These are phyloP conservation scores for Diaporthe ilicicola DNA, from an alignment of 2,329 filamentous ascomycete genomes.

Conservation along the genomic window DNA sequence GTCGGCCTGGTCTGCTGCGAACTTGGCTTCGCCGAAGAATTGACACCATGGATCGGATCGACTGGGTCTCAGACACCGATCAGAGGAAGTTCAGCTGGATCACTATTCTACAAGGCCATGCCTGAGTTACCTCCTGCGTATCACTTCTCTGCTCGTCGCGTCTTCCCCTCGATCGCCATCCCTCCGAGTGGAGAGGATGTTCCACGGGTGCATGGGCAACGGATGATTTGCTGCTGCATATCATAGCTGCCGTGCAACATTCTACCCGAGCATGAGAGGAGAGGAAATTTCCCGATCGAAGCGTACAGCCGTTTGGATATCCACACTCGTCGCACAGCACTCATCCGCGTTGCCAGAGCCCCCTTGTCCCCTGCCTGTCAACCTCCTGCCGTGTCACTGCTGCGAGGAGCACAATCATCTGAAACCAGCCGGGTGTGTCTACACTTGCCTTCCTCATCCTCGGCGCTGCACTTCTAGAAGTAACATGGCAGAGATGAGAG, in stretches of 20 bases:
- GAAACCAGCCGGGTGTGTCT: conserved; percentile 40
- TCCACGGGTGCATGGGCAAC: conserved; percentile 30
- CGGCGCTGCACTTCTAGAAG: conserved; percentile 27
- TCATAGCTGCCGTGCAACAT: conserved; percentile 41
- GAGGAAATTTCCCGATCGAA: conserved; percentile 44
- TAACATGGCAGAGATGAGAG: conserved; percentile 22
- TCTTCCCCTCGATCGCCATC: conserved; percentile 15
- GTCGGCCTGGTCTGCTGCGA: background rate
- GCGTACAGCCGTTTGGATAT: conserved; percentile 43
- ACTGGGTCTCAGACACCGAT: background rate
- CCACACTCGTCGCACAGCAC: conserved; percentile 39
- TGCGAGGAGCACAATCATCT: conserved; percentile 42
- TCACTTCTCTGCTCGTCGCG: background rate
- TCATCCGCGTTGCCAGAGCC: conserved; percentile 29
- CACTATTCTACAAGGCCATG: conserved; percentile 3
- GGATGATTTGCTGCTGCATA: conserved; percentile 41
- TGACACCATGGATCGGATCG: background rate
- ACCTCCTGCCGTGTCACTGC: conserved; percentile 44
- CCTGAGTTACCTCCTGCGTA: background rate
- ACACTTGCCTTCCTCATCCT: conserved; percentile 22
- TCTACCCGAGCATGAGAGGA: conserved; percentile 42
- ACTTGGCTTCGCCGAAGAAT: background rate
- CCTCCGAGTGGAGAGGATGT: conserved; percentile 23
- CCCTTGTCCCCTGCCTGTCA: conserved; percentile 41
- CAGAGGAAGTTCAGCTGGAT: background rate